A percentile compares a stretch with the other conserved stretches of the same genome.
These are phyloP conservation scores for Trypethelium eluteriae DNA, from an alignment of 495 filamentous ascomycete species.

Conservation along the genomic window DNA sequence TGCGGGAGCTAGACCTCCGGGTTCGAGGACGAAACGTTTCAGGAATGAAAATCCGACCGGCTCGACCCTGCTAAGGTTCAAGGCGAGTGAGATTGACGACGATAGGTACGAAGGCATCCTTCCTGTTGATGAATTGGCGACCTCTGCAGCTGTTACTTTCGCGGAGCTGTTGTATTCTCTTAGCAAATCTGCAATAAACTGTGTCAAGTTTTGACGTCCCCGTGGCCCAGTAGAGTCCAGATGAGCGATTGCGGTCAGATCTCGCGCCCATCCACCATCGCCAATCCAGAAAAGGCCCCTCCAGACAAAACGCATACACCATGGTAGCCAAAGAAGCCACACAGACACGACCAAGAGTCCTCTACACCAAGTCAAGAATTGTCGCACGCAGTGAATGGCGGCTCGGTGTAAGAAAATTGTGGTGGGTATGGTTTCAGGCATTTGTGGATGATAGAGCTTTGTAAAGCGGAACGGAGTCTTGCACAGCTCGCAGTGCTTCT, in stretches of 20 bases:
- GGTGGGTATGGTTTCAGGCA: constrained; percentile 75
- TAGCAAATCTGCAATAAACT: not conserved
- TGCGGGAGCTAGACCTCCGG: not conserved
- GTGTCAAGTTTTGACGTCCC: not conserved
- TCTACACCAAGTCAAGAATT: constrained; percentile 66
- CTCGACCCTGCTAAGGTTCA: not conserved
- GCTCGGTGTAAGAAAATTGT: constrained; percentile 72
- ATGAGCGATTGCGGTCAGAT: constrained; percentile 16
- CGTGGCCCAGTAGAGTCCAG: not conserved
- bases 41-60: not conserved
- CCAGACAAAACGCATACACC: constrained; percentile 86
- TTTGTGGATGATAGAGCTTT: constrained; percentile 87
- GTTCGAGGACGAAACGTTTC: not conserved
- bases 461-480: constrained; percentile 97
- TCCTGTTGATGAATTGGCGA: not conserved
- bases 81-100: not conserved
- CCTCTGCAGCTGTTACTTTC: not conserved
- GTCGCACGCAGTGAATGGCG: constrained; percentile 59
- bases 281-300: constrained; percentile 88
- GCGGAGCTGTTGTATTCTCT: not conserved
- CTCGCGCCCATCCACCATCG: constrained; percentile 73
- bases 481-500: constrained; percentile 98
- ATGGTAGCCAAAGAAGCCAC: constrained; percentile 84
- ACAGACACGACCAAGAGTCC: constrained; percentile 72
- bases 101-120: not conserved